Conservation (phyloP, 495 filamentous ascomycete species). For the Penicillium psychrofluorescens region DNA sequence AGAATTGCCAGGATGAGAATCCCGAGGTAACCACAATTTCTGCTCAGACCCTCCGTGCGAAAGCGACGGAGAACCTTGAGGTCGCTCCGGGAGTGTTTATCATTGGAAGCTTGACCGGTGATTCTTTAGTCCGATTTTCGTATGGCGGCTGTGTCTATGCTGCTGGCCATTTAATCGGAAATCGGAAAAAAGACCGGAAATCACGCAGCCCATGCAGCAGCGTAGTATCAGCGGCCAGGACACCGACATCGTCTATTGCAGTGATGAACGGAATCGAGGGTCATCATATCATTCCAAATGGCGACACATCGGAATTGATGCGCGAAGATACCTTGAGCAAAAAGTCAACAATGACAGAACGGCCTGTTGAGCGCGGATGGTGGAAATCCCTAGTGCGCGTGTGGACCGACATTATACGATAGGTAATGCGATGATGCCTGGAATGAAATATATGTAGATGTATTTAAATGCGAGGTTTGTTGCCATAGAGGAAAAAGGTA, state of each 20-base stretch:
- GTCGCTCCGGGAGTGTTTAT: slow-evolving; percentile 50
- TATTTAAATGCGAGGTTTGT: no score
- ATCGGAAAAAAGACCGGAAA: slow-evolving; percentile 7
- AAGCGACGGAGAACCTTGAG: slow-evolving; percentile 47
- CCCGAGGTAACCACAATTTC: no score
- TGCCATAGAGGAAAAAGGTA: no score
- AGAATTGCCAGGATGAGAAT: slow-evolving; percentile 34
- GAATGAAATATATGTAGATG: no score
- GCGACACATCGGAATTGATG: slow-evolving; percentile 2
- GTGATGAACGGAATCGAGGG: slow-evolving; percentile 39
- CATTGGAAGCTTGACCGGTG: slow-evolving; percentile 57
- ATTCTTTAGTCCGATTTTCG: slow-evolving; percentile 58
- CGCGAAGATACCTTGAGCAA: slow-evolving; percentile 19
- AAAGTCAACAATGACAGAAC: slow-evolving; percentile 7
- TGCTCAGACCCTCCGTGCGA: slow-evolving; percentile 44
- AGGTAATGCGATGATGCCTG: slow-evolving; percentile 29
- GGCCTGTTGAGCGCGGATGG: slow-evolving; percentile 11
- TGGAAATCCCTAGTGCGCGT: slow-evolving; percentile 15
- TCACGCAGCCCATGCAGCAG: slow-evolving; percentile 13
- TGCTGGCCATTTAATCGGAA: slow-evolving; percentile 45
- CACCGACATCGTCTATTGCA: slow-evolving; percentile 16
- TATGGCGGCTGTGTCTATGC: slow-evolving; percentile 55
- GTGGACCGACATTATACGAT: slow-evolving; percentile 16
- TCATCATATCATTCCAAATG: slow-evolving; percentile 23
- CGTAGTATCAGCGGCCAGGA: slow-evolving; percentile 6